Percentiles rank a stretch among this genome's conserved stretches.
Evolutionary conservation across 495 filamentous ascomycete species (phyloP).

Genomic region (Podospora appendiculata): DNA sequence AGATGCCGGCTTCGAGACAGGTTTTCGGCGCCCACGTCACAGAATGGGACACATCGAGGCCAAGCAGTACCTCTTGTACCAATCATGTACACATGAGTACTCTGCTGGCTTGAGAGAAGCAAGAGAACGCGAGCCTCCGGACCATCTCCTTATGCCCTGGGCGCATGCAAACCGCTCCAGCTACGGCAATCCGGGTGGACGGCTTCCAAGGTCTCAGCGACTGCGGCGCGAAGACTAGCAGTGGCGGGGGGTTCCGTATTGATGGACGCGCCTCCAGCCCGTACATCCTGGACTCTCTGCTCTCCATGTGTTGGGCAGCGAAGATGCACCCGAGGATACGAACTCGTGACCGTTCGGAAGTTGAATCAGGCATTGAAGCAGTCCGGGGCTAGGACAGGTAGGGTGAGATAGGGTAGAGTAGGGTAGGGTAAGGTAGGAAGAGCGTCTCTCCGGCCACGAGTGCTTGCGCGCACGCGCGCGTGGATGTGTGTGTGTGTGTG

Average conservation of each 20-base stretch:
- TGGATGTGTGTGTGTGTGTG: not conserved
- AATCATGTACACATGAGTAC: constrained; percentile 18
- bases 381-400: not conserved
- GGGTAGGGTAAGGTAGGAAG: not conserved
- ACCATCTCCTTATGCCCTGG: too few species aligned
- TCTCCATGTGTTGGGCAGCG: constrained; percentile 12
- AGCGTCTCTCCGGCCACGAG: constrained; percentile 1
- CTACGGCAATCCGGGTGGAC: too few species aligned
- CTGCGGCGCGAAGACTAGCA: too few species aligned
- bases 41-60: too few species aligned
- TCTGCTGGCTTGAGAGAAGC: constrained; percentile 5
- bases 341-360: constrained; percentile 6
- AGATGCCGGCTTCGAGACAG: too few species aligned
- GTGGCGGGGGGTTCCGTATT: too few species aligned
- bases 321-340: constrained; percentile 4
- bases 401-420: not conserved
- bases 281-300: too few species aligned
- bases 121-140: not conserved
- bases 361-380: not conserved
- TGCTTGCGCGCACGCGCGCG: not conserved
- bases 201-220: too few species aligned
- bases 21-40: too few species aligned
- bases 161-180: too few species aligned
- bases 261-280: too few species aligned
- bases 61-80: constrained; percentile 7